Evolutionary conservation across 768 basidiomycete species (phyloP).

Genomic region (Cyclocybe cylindracea): DNA sequence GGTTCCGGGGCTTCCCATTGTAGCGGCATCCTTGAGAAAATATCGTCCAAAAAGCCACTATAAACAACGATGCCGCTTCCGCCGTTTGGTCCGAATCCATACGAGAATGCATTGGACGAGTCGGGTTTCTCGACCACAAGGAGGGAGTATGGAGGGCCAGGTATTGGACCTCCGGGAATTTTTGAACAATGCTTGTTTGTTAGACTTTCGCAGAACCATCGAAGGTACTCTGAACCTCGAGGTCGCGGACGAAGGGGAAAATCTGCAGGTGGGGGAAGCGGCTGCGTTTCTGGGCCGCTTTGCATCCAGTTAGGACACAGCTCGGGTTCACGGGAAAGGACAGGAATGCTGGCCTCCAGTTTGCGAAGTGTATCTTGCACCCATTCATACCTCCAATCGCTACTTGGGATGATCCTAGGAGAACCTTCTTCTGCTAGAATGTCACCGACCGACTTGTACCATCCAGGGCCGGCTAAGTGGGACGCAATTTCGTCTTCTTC

Average conservation of each 20-base stretch:
- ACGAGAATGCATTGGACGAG: slow-evolving; percentile 89
- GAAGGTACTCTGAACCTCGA: slow-evolving; percentile 72
- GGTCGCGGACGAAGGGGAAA: slow-evolving; percentile 86
- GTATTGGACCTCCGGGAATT: slow-evolving; percentile 48
- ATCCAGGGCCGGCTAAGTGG: slow-evolving; percentile 80
- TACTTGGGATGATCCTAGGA: slow-evolving; percentile 62
- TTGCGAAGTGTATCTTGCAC: slow-evolving; percentile 75
- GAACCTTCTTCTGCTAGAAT: slow-evolving; percentile 71
- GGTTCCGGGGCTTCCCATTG: slow-evolving; percentile 18
- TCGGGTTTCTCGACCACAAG: slow-evolving; percentile 88
- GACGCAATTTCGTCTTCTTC: slow-evolving; percentile 90
- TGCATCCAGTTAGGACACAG: slow-evolving; percentile 58
- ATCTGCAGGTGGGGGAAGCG: slow-evolving; percentile 79
- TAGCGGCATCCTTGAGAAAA: slow-evolving; percentile 54
- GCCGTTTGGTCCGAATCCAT: slow-evolving; percentile 91
- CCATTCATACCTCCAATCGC: slow-evolving; percentile 93
- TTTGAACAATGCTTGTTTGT: slow-evolving; percentile 36
- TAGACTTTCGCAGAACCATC: slow-evolving; percentile 51
- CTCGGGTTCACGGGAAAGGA: slow-evolving; percentile 60
- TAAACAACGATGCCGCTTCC: slow-evolving; percentile 94
- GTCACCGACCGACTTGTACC: slow-evolving; percentile 82
- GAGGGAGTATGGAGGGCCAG: slow-evolving; percentile 88
- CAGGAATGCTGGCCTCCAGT: slow-evolving; percentile 75
- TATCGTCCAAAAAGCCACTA: slow-evolving; percentile 89
- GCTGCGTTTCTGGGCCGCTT: slow-evolving; percentile 47